Base-by-base conservation (phyloP, 768 basidiomycete genomes). In the Roridomyces roridus region DNA sequence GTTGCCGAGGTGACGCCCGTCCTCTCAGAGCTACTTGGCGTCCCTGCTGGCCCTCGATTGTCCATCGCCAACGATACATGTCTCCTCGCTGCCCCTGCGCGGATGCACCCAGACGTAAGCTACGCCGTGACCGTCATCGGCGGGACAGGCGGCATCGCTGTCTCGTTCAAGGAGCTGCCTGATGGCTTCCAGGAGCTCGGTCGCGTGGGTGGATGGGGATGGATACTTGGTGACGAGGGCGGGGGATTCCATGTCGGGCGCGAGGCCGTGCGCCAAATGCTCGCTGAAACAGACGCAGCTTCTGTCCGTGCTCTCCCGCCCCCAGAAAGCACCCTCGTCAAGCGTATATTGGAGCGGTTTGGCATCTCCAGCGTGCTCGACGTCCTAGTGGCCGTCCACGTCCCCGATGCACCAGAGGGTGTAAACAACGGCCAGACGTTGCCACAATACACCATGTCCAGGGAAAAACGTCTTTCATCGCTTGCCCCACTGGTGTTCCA, bases 191-290 rank as follows among this genome's bases (percentile, higher is more conserved):
- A 81, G 44, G 86, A 91, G 64, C 79, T 91, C 37, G 89, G 85
- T 1, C 80, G 91, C 7, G 79, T 84, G 26, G 91, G 91, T 4
- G 91, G 91, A 1, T 92, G 88, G 88, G 91, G 91, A 0, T 92
- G 90, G 89, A 85, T 92, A 18, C 76, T 92, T 11, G 90, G 91
- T 7, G 91, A 93, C 67, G 91, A 93, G 68, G 92, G 92, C 11
- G 86, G 90, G 20, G 92, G 92, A 11, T 94, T 83, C 65, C 82
- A 88, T 66, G 86, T 93, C 55, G 92, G 92, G 6, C 79, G 89
- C 34, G 89, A 91, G 66, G 81, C 91, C 0, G 67, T 93, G 20
- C 86, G 92, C 5, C 81, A 88, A 59, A 80, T 93, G 45, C 74
- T 91, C 44, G 59, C 75, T 7, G 82, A 85, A 48, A 74, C 80